A percentile compares a stretch with the other conserved stretches of the same genome.
phyloP scores from a whole-genome alignment of 768 basidiomycete genomes.

The Cystobasidium tubakii region DNA sequence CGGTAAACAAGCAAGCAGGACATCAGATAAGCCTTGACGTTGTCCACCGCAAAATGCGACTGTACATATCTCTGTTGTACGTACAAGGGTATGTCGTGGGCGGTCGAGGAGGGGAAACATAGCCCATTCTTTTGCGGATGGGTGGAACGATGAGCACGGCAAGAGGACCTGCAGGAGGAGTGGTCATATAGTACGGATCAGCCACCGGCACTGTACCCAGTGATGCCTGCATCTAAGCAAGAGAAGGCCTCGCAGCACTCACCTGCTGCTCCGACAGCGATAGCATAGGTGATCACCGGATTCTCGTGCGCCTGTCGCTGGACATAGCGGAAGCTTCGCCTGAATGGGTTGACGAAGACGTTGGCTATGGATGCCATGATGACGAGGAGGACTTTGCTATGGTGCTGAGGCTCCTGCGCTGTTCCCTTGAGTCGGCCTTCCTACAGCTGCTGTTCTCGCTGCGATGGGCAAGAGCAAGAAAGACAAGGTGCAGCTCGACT shows the following conservation, averaged over 20 bases:
- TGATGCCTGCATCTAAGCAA: too few relatives aligned
- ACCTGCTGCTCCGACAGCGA: constrained; percentile 21
- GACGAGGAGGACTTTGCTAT: constrained; percentile 8
- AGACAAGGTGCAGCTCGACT: too few relatives aligned
- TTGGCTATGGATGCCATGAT: constrained; percentile 21
- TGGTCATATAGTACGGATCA: neutral
- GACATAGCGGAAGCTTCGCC: constrained; percentile 18
- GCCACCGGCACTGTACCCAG: too few relatives aligned
- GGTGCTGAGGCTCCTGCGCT: neutral
- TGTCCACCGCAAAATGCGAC: neutral
- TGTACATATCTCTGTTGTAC: neutral
- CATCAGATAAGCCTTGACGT: neutral
- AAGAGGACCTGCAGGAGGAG: constrained; percentile 40
- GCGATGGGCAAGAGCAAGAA: too few relatives aligned
- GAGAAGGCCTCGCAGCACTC: neutral
- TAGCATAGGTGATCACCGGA: constrained; percentile 20
- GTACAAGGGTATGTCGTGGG: constrained; percentile 45
- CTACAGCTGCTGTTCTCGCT: too few relatives aligned
- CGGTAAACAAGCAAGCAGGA: neutral
- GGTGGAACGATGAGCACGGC: constrained; percentile 43
- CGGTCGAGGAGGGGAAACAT: constrained; percentile 39
- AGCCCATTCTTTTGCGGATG: constrained; percentile 44
- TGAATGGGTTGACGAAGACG: constrained; percentile 21
- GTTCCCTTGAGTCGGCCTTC: neutral
- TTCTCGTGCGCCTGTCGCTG: constrained; percentile 35